These are phyloP conservation scores for Drosera spatulata DNA, from an alignment of 179 eudicot species.

Conservation along the genomic window DNA sequence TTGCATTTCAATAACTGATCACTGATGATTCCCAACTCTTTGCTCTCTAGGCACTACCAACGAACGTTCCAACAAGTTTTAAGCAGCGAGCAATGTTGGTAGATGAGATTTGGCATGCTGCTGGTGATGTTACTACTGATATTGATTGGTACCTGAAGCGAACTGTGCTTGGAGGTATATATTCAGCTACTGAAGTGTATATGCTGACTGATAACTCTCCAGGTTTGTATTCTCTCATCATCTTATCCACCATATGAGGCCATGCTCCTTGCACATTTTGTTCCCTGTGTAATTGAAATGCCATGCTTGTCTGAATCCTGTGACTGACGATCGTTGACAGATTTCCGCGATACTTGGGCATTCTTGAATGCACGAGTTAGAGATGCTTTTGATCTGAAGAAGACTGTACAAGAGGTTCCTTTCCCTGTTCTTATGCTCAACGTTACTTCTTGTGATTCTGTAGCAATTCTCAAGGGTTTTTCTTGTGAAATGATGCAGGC, in stretches of 20 bases:
- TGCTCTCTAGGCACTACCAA: slow-evolving; percentile 56
- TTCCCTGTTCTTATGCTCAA: neutral
- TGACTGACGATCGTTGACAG: slow-evolving; percentile 27
- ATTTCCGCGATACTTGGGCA: slow-evolving; percentile 85
- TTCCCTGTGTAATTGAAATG: neutral
- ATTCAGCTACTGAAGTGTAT: slow-evolving; percentile 75
- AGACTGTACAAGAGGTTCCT: slow-evolving; percentile 76
- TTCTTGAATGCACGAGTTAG: slow-evolving; percentile 67
- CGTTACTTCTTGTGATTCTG: neutral
- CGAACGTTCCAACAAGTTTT: slow-evolving; percentile 64
- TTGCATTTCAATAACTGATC: neutral
- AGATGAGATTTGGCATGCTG: slow-evolving; percentile 97
- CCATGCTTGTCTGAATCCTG: neutral
- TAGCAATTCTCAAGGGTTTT: neutral
- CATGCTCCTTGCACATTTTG: too few relatives aligned
- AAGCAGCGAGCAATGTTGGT: slow-evolving; percentile 88
- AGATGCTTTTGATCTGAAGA: slow-evolving; percentile 81
- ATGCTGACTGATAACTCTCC: slow-evolving; percentile 88
- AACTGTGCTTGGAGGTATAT: slow-evolving; percentile 76
- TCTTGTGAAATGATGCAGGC: slow-evolving; percentile 30
- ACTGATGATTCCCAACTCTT: neutral
- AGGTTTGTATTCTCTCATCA: slow-evolving; percentile 31
- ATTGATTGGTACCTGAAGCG: slow-evolving; percentile 91
- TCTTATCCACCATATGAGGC: too few relatives aligned
- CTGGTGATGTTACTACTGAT: slow-evolving; percentile 58